Evolutionary conservation across 2,329 filamentous ascomycete genomes (phyloP), one percentile per base, ranked within the genome.

Genomic region (Lachnellula occidentalis): DNA sequence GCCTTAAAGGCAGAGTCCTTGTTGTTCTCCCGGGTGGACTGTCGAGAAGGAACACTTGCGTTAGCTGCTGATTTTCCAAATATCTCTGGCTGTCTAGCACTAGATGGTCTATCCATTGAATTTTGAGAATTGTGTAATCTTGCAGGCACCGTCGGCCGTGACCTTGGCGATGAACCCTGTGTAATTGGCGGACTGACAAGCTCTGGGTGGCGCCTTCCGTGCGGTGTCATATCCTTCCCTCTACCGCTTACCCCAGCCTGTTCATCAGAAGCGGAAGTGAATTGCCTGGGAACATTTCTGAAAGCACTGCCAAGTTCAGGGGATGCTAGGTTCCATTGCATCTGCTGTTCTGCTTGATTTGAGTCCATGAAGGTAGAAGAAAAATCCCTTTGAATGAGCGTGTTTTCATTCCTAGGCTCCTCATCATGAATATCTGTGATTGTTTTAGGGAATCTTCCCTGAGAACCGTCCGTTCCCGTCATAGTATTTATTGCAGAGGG

Each of bases 121-220:
- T 4, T 37, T 31, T 47, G 54, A 12, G 49, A 56, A 34, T 56
- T 34, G 14, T 45, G 50, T 21, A 56, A 50, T 11, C 50, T 56
- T 21, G 45, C 47, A 17, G 34, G 50, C 11, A 50, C 27, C 17
- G 46, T 50, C 21, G 21, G 14, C 31, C 54, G 22, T 42, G 39
- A 21, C 34, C 27, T 46, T 9, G 51, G 39, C 14, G 24, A 45
- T 51, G 12, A 19, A 36, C 17, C 19, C n/a, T 48, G 27, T 14
- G 39, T 24, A 21, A 45, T 22, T 14, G 12, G 22, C 27, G 43
- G 31, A 39, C 21, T 47, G 19, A 43, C 15, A 41, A 27, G 37
- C 21, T 41, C 36, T 22, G n/a, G 17, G 22, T n/a, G 19, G 12
- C 27, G 15, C 17, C 15, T 36, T 34, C 31, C 39, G 7, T 34